These are phyloP conservation scores for Penicillium herquei DNA, from an alignment of 495 filamentous ascomycete genomes.

Conservation along the genomic window DNA sequence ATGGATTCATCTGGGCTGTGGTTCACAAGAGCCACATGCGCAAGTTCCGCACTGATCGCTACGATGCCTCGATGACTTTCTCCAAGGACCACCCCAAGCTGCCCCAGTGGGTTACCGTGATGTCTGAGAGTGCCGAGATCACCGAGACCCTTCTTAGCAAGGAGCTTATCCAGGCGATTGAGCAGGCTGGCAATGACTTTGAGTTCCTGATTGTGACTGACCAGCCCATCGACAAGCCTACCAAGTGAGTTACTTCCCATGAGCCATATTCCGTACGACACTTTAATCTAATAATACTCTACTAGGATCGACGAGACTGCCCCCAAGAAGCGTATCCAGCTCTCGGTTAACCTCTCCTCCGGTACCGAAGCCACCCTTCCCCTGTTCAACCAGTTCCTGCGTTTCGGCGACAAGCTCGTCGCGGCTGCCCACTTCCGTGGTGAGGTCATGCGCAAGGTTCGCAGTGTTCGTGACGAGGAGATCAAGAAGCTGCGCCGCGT, in stretches of 20 bases:
- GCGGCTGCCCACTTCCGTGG: constrained; percentile 77
- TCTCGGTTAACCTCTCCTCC: constrained; percentile 62
- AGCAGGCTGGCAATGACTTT: constrained; percentile 74
- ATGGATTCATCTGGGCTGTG: constrained; percentile 91
- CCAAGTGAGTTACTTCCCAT: constrained; percentile 58
- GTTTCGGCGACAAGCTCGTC: constrained; percentile 77
- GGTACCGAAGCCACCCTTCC: constrained; percentile 58
- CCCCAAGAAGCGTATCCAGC: constrained; percentile 81
- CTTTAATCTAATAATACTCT: constrained; percentile 11
- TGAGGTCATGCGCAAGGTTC: constrained; percentile 84
- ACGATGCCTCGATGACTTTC: constrained; percentile 87
- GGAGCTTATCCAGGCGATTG: constrained; percentile 78
- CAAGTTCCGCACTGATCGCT: constrained; percentile 83
- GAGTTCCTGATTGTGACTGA: constrained; percentile 89
- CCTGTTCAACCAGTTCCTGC: constrained; percentile 80
- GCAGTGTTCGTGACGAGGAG: constrained; percentile 75
- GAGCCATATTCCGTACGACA: background rate
- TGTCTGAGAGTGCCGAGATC: constrained; percentile 95
- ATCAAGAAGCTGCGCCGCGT: constrained; percentile 74
- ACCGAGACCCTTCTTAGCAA: constrained; percentile 83
- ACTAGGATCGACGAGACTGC: constrained; percentile 77
- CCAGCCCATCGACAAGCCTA: constrained; percentile 86
- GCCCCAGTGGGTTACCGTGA: constrained; percentile 88
- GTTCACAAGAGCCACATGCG: constrained; percentile 96
- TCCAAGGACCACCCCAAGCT: constrained; percentile 90